Evolutionary conservation across 2,329 filamentous ascomycete genomes (phyloP).

Genomic region (Bretziella fagacearum): DNA sequence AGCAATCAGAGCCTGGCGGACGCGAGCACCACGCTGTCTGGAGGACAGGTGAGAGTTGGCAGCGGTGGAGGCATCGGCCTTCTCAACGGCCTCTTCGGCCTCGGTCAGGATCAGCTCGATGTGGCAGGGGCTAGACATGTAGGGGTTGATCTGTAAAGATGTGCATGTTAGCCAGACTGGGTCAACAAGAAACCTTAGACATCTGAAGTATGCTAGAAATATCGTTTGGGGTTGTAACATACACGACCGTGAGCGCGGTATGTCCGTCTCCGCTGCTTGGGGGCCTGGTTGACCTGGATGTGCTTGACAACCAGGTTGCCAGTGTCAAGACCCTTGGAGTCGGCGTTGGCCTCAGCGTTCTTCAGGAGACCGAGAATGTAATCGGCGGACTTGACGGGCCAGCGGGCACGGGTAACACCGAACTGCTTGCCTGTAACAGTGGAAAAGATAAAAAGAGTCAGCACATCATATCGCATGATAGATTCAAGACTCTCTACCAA

Average conservation of each 20-base stretch:
- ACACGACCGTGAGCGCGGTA: conserved; percentile 99
- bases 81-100: conserved; percentile 88
- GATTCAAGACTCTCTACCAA: too few relatives aligned
- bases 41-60: conserved; percentile 54
- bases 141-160: conserved; percentile 81
- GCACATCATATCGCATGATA: neutral
- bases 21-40: conserved; percentile 70
- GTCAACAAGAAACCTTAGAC: neutral
- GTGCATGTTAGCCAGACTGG: conserved; percentile 2
- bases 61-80: conserved; percentile 67
- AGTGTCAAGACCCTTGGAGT: conserved; percentile 94
- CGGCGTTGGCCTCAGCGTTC: conserved; percentile 94
- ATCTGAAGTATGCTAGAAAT: neutral
- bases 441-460: conserved; percentile 3
- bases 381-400: conserved; percentile 98
- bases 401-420: conserved; percentile 94
- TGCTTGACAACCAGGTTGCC: conserved; percentile 97
- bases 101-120: conserved; percentile 99
- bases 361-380: conserved; percentile 94
- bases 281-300: conserved; percentile 99
- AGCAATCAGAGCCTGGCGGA: conserved; percentile 47
- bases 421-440: conserved; percentile 72
- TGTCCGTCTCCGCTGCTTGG: conserved; percentile 96
- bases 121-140: conserved; percentile 99
- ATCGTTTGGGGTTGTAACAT: conserved; percentile 33